Base-by-base conservation (phyloP, 176 grass and related monocot genomes). In the Avena atlantica region DNA sequence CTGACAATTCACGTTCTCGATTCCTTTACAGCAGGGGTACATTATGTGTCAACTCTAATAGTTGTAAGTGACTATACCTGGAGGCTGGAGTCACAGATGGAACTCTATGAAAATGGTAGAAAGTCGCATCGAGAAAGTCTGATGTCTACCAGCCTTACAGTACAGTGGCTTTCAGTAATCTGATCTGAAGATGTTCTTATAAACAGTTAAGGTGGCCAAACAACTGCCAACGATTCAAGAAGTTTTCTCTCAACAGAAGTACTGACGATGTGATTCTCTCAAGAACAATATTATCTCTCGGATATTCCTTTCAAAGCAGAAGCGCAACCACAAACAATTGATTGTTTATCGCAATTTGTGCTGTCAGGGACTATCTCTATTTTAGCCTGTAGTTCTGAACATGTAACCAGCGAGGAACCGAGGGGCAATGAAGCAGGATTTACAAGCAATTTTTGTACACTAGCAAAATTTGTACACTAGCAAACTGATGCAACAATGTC, bases 211-310 rank as follows among this genome's bases (percentile, higher is more conserved):
- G 93, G 96, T 94, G 88, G 80, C 42, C 49, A 4, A 92, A 92
- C 0, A 87, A 95, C 79, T 92, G 92, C 53, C 84, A 87, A 70
- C 89, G 84, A 31, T 98, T 95, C 78, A 95, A 89, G 79, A 95
- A 17, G 86, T 77, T 92, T 86, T 42, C 6, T 27, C 85, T 83
- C 80, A 78, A 40, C 85, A 81, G 52, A 76, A 91, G 59, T 88
- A 92, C 73, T 49, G 15, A 16, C 67, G 15, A 53, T 58, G 78
- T 47, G 88, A 79, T 36, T 37, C 23, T 74, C 9, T 25, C 3
- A 37, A 47, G 24, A 19, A 44, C 25, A 17, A 45, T 2, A 5
- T 42, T 42, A 42, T 42, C 5, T 42, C 6, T 8, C 6, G 40
- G 1, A 42, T 42, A 42, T 42, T 42, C 40, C 40, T 42, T 42